A percentile compares a stretch with the other conserved stretches of the same genome.
Conservation (phyloP, 2,329 filamentous ascomycete genomes). For the Pseudomassariella vexata region DNA sequence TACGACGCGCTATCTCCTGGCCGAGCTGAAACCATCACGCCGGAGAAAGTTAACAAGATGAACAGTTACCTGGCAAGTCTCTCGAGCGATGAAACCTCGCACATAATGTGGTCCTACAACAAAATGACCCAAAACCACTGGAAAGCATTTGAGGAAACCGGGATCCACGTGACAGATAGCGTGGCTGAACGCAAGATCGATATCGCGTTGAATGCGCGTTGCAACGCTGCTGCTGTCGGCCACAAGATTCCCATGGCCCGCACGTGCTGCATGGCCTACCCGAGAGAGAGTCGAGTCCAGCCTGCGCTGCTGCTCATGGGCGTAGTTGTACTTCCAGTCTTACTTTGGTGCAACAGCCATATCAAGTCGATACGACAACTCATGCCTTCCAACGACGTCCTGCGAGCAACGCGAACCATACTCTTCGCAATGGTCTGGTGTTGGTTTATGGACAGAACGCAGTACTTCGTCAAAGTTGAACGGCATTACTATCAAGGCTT, state of each 20-base stretch:
- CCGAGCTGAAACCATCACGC: slow-evolving; percentile 36
- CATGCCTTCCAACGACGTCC: slow-evolving; percentile 4
- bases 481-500: slow-evolving; percentile 33
- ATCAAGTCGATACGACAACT: slow-evolving; percentile 8
- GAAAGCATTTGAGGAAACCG: slow-evolving; percentile 36
- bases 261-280: slow-evolving; percentile 47
- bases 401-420: slow-evolving; percentile 13
- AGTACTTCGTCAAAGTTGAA: slow-evolving; percentile 44
- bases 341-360: slow-evolving; percentile 7
- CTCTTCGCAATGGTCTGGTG: slow-evolving; percentile 32
- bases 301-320: slow-evolving; percentile 23
- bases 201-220: slow-evolving; percentile 47
- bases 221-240: slow-evolving; percentile 39
- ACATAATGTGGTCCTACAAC: slow-evolving; percentile 44
- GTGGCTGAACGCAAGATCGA: slow-evolving; percentile 44
- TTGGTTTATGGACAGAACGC: slow-evolving; percentile 48
- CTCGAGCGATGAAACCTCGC: slow-evolving; percentile 31
- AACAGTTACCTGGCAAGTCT: slow-evolving; percentile 42
- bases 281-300: slow-evolving; percentile 28
- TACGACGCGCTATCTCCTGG: slow-evolving; percentile 36
- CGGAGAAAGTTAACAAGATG: slow-evolving; percentile 43
- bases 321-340: slow-evolving; percentile 20
- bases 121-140: slow-evolving; percentile 35
- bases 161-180: slow-evolving; percentile 40
- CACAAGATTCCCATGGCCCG: slow-evolving; percentile 37